Evolutionary conservation across 1,139 yeast species (phyloP).

Genomic region (Diutina sp.): DNA sequence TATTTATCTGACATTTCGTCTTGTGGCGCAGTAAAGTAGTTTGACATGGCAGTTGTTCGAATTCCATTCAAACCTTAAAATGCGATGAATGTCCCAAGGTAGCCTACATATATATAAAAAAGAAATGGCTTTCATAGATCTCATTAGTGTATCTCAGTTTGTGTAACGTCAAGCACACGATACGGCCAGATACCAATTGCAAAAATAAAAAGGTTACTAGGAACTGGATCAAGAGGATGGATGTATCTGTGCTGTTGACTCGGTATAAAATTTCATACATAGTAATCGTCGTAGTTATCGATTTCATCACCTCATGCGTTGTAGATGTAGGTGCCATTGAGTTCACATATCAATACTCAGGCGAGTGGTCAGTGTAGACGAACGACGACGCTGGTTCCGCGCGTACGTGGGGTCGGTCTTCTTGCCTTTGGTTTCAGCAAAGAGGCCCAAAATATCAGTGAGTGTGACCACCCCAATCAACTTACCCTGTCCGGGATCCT

Average conservation of each 20-base stretch:
- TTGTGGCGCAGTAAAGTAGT: too few relatives aligned
- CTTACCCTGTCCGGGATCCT: conserved; percentile 30
- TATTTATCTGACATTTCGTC: too few relatives aligned
- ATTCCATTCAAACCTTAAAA: too few relatives aligned
- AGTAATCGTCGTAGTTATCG: not conserved
- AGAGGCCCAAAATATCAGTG: conserved; percentile 73
- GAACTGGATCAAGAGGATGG: too few relatives aligned
- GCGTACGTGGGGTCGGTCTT: conserved; percentile 74
- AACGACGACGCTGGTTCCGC: conserved; percentile 75
- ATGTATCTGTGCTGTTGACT: not conserved
- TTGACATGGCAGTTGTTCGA: too few relatives aligned
- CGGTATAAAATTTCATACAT: not conserved
- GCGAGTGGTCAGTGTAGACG: conserved; percentile 18
- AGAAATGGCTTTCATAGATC: too few relatives aligned
- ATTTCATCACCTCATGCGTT: not conserved
- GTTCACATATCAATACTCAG: not conserved
- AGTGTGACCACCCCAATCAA: conserved; percentile 83
- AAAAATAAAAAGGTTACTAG: too few relatives aligned
- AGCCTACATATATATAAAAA: too few relatives aligned
- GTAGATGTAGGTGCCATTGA: not conserved
- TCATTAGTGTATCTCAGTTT: too few relatives aligned
- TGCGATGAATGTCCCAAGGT: too few relatives aligned
- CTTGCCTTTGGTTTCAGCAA: conserved; percentile 61
- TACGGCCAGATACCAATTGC: too few relatives aligned
- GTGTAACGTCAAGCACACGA: too few relatives aligned